A percentile compares a stretch with the other conserved stretches of the same genome.
These are phyloP conservation scores for Clarkia xantiana DNA, from an alignment of 345 rosid genomes.

Conservation along the genomic window DNA sequence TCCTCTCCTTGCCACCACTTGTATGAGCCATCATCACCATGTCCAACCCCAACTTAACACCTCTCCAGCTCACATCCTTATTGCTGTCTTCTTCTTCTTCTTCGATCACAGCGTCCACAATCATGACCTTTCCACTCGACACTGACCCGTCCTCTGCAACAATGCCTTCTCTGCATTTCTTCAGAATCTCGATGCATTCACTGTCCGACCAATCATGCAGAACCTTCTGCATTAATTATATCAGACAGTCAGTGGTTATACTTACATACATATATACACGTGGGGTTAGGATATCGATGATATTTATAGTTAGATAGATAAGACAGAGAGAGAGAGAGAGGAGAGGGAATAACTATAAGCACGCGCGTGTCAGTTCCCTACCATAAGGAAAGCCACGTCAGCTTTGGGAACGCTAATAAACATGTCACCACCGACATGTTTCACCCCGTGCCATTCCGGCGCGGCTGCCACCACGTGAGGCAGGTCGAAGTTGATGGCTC, in stretches of 20 bases:
- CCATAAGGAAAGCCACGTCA: constrained; percentile 49
- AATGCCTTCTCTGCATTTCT: constrained; percentile 51
- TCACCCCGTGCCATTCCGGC: constrained; percentile 25
- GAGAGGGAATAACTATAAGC: not conserved
- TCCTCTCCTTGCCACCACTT: constrained; percentile 48
- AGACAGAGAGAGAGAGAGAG: too few relatives aligned
- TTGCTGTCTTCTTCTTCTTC: constrained; percentile 35
- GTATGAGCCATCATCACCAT: constrained; percentile 75
- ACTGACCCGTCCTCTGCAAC: constrained; percentile 1
- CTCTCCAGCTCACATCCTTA: constrained; percentile 26
- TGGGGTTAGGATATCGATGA: not conserved
- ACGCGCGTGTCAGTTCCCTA: constrained; percentile 5
- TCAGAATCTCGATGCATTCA: constrained; percentile 46
- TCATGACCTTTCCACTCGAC: too few relatives aligned
- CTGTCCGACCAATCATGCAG: constrained; percentile 64
- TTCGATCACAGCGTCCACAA: not conserved
- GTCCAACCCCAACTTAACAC: constrained; percentile 39
- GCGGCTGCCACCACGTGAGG: constrained; percentile 48
- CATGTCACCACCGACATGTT: constrained; percentile 57
- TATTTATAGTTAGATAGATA: too few relatives aligned
- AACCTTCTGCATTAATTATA: constrained; percentile 27
- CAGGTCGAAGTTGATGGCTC: constrained; percentile 59
- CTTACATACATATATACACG: not conserved
- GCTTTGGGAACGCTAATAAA: constrained; percentile 40
- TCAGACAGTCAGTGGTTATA: not conserved